phyloP scores from a whole-genome alignment of 2,329 filamentous ascomycete species.

The Phialophora tarda region DNA sequence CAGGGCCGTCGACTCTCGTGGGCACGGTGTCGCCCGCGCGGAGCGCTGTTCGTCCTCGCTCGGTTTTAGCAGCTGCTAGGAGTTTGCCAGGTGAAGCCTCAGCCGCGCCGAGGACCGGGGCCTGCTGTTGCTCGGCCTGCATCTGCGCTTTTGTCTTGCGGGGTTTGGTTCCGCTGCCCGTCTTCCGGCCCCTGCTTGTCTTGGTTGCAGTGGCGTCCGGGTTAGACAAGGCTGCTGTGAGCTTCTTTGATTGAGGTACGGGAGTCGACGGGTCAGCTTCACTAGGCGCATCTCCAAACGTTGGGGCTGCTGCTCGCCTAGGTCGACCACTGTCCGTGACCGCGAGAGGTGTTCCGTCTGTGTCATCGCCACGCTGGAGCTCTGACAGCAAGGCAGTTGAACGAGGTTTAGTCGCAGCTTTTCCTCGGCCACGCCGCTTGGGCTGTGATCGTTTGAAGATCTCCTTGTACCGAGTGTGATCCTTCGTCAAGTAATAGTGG shows the following conservation, averaged over 20 bases:
- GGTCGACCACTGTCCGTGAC: conserved; percentile 59
- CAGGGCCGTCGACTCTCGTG: conserved; percentile 22
- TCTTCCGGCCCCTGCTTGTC: conserved; percentile 36
- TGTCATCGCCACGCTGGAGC: conserved; percentile 54
- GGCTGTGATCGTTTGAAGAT: conserved; percentile 54
- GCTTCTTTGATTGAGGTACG: conserved; percentile 42
- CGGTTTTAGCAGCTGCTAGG: conserved; percentile 13
- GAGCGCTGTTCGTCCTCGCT: conserved; percentile 33
- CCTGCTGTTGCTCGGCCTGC: conserved; percentile 36
- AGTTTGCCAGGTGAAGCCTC: conserved; percentile 35
- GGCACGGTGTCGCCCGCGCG: conserved; percentile 30
- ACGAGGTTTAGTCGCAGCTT: conserved; percentile 48
- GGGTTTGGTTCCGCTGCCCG: conserved; percentile 36
- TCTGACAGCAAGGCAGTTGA: conserved; percentile 57
- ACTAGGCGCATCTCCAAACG: conserved; percentile 49
- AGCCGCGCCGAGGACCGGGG: conserved; percentile 18
- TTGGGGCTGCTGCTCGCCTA: conserved; percentile 56
- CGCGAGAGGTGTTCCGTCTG: conserved; percentile 45
- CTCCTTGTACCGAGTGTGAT: conserved; percentile 57
- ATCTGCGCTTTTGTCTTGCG: conserved; percentile 40
- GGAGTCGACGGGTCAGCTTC: conserved; percentile 44
- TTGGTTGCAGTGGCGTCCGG: conserved; percentile 42
- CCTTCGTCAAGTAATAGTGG: conserved; percentile 59
- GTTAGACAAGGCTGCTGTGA: conserved; percentile 37
- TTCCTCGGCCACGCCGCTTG: conserved; percentile 46